Evolutionary conservation across 495 filamentous ascomycete genomes (phyloP), one percentile per base, ranked within the genome.

Genomic region (Evansstolkia leycettana): DNA sequence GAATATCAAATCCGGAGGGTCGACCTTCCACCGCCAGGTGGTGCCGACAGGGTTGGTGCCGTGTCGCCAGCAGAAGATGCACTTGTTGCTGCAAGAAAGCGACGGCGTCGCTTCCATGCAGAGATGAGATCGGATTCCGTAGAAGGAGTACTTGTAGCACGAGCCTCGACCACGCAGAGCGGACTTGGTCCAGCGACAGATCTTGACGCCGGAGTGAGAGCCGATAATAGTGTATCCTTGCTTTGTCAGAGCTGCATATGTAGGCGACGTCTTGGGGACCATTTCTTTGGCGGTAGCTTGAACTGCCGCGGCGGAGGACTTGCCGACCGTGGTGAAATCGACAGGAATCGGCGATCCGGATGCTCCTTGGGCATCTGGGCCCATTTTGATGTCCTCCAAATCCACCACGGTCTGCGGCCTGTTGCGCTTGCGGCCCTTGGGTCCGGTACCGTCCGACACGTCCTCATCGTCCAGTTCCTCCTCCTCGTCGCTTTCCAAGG

Each of bases 31-130:
- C 31, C 89, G 78, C 89, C 89, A 96, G 4, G 77, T 88, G 2
- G 89, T 96, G 17, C 88, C 87, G 11, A 96, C 89, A 0, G 89
- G 89, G 56, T 96, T 96, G 0, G 89, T 96, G 28, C 89, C 89
- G 51, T 95, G 89, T 9, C 89, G 79, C 89, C 89, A 96, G 69
- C 89, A 96, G 62, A 96, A 96, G 50, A 96, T 82, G 59, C 89
- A 96, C 54, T 96, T 96, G 57, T 96, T 96, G 46, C 81, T 87
- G 69, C 89, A 96, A 11, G 84, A 92, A 12, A 96, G 73, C 1
- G 87, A 93, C 0, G 89, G 89, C 0, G 89, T 96, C 3, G 87
- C 84, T 60, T 96, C 89, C 89, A 96, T 96, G 63, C 89, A 96
- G 28, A 90, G 76, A 47, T 96, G 89, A 1, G 88, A 94, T 37